A percentile compares a stretch with the other conserved stretches of the same genome.
These are phyloP conservation scores for Macrophomina phaseolina DNA, from an alignment of 2,329 filamentous ascomycete species.

Conservation along the genomic window DNA sequence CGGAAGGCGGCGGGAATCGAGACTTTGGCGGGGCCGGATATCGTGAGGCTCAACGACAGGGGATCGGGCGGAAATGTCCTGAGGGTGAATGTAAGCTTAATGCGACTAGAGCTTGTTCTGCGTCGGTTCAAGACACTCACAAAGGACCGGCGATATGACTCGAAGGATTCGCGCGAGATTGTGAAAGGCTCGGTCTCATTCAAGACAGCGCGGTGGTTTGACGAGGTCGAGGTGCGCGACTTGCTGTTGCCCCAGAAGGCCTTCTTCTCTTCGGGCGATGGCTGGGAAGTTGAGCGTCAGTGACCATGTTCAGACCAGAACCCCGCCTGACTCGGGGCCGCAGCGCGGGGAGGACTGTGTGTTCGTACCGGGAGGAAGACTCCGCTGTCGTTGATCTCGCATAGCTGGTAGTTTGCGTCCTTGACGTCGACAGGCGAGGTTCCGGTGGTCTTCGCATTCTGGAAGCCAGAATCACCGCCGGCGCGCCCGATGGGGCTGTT, in stretches of 20 bases:
- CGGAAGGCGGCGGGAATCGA: constrained; percentile 74
- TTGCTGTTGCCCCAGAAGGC: constrained; percentile 72
- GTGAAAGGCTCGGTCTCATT: constrained; percentile 91
- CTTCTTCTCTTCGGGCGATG: constrained; percentile 87
- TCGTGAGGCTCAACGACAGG: constrained; percentile 65
- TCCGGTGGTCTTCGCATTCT: constrained; percentile 42
- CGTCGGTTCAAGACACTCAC: constrained; percentile 61
- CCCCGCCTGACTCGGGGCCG: constrained; percentile 18
- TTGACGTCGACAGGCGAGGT: constrained; percentile 51
- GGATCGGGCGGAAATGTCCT: constrained; percentile 91
- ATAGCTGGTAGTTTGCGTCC: constrained; percentile 58
- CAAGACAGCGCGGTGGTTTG: constrained; percentile 67
- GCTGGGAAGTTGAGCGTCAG: constrained; percentile 55
- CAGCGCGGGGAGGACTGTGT: constrained; percentile 24
- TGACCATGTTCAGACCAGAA: constrained; percentile 7
- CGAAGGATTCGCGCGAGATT: constrained; percentile 95
- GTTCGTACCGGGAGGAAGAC: constrained; percentile 84
- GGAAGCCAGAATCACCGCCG: constrained; percentile 33
- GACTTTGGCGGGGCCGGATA: constrained; percentile 69
- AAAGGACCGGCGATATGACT: constrained; percentile 94
- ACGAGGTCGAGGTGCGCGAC: constrained; percentile 61
- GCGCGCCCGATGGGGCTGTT: constrained; percentile 30
- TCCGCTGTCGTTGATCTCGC: constrained; percentile 89
- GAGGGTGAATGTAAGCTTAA: constrained; percentile 28
- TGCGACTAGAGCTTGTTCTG: background rate